These are phyloP conservation scores for Salinomyces thailandicus DNA, from an alignment of 2,329 filamentous ascomycete genomes.

Conservation along the genomic window DNA sequence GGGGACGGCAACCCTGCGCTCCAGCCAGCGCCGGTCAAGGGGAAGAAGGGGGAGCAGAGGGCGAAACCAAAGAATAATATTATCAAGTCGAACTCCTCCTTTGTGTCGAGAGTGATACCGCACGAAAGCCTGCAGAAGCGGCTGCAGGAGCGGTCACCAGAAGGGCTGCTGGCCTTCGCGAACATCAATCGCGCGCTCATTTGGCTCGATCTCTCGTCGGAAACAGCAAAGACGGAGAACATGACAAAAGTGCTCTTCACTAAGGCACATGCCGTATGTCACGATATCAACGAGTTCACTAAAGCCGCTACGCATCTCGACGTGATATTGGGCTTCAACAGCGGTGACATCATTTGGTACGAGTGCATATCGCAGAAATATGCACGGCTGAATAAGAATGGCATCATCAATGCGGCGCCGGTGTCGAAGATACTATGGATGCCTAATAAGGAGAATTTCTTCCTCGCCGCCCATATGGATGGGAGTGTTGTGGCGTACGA, in stretches of 20 bases:
- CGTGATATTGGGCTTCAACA: conserved; percentile 89
- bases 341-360: conserved; percentile 96
- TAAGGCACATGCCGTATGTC: conserved; percentile 87
- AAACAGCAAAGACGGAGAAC: conserved; percentile 65
- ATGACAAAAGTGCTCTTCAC: conserved; percentile 94
- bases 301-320: conserved; percentile 75
- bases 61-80: conserved; percentile 97
- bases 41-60: conserved; percentile 56
- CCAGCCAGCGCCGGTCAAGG: conserved; percentile 53
- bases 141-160: conserved; percentile 63
- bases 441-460: conserved; percentile 84
- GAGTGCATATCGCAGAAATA: conserved; percentile 96
- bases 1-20: conserved; percentile 77
- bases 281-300: conserved; percentile 79
- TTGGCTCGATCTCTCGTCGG: conserved; percentile 81
- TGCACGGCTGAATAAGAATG: conserved; percentile 91
- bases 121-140: conserved; percentile 73
- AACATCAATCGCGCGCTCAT: conserved; percentile 94
- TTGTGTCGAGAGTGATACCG: conserved; percentile 90
- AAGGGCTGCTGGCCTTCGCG: conserved; percentile 81
- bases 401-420: conserved; percentile 74
- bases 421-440: conserved; percentile 88
- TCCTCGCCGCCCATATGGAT: conserved; percentile 85
- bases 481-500: conserved; percentile 89
- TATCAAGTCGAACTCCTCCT: conserved; percentile 95